phyloP scores from a whole-genome alignment of 1,284 basidiomycete species.

The Bothia castanella region DNA sequence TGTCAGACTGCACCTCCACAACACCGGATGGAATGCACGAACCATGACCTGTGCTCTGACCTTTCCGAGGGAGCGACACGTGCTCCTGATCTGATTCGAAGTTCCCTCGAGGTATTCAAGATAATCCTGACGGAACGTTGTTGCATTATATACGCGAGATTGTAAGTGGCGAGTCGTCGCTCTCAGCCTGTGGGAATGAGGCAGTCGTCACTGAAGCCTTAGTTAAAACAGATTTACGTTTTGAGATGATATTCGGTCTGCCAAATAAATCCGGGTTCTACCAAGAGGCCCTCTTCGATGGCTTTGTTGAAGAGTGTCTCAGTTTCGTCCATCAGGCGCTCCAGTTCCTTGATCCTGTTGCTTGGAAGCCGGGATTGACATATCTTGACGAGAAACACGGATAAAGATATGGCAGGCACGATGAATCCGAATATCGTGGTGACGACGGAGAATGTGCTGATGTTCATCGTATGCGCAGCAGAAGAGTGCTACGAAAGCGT shows the following conservation, averaged over 20 bases:
- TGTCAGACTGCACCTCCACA: background rate
- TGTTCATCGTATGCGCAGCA: background rate
- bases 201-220: no score
- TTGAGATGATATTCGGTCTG: no score
- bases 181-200: background rate
- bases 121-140: background rate
- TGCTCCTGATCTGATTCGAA: background rate
- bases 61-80: background rate
- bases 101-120: background rate
- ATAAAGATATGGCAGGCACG: background rate
- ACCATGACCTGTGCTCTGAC: slow-evolving; percentile 6
- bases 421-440: slow-evolving; percentile 7
- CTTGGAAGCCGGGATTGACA: slow-evolving; percentile 10
- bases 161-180: background rate
- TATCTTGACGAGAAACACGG: background rate
- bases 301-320: background rate
- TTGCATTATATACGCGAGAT: background rate
- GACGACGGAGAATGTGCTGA: background rate
- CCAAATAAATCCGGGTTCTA: no score
- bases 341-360: slow-evolving; percentile 10
- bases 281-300: no score
- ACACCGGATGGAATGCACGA: background rate
- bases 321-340: slow-evolving; percentile 7
- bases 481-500: no score
- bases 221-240: no score